These are phyloP conservation scores for Mycena galericulata DNA, from an alignment of 768 basidiomycete species.

Conservation along the genomic window DNA sequence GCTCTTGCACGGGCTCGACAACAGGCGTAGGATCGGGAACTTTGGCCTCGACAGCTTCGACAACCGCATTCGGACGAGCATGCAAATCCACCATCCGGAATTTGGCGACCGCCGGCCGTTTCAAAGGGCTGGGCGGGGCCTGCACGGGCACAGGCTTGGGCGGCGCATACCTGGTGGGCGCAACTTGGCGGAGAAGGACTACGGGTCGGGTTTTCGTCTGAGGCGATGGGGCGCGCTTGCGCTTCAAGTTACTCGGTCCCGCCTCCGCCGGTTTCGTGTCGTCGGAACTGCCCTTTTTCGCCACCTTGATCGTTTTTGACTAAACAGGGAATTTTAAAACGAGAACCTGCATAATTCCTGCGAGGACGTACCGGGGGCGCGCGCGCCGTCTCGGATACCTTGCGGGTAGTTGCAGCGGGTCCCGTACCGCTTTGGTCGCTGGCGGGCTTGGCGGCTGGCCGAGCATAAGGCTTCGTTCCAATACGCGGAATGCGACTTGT, in stretches of 20 bases:
- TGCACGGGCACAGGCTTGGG: slow-evolving; percentile 11
- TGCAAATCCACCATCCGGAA: slow-evolving; percentile 35
- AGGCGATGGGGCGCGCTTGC: slow-evolving; percentile 51
- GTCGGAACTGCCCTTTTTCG: slow-evolving; percentile 20
- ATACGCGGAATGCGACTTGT: slow-evolving; percentile 74
- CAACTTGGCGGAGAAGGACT: slow-evolving; percentile 26
- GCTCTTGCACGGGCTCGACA: background rate
- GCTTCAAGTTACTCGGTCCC: slow-evolving; percentile 47
- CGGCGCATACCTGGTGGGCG: slow-evolving; percentile 25
- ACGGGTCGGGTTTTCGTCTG: slow-evolving; percentile 25
- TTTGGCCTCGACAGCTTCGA: slow-evolving; percentile 2
- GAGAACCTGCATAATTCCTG: background rate
- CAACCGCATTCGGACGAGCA: background rate
- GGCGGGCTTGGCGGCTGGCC: slow-evolving; percentile 42
- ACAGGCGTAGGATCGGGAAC: background rate
- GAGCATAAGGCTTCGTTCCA: slow-evolving; percentile 67
- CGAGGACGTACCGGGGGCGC: slow-evolving; percentile 15
- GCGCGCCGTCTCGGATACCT: slow-evolving; percentile 11
- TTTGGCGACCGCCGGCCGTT: slow-evolving; percentile 23
- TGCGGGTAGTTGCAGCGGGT: slow-evolving; percentile 5
- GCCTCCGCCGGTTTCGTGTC: slow-evolving; percentile 24
- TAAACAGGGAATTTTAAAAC: background rate
- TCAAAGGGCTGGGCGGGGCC: slow-evolving; percentile 14
- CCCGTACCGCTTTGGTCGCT: slow-evolving; percentile 20
- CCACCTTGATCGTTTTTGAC: slow-evolving; percentile 22